Conservation (phyloP, 2,329 filamentous ascomycete species). For the Paracoccidioides lutzii region DNA sequence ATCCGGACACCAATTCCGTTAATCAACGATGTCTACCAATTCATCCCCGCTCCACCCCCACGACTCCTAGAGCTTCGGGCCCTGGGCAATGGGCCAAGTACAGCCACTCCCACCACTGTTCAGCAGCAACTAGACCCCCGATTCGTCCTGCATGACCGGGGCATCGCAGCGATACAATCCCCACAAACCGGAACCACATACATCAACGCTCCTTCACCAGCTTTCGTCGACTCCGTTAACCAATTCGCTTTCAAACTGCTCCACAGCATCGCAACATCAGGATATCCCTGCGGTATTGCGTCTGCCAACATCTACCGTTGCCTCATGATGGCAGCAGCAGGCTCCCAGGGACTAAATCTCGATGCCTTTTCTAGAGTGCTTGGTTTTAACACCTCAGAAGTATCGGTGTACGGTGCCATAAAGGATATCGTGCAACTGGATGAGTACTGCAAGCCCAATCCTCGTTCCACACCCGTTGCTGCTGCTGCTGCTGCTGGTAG, state of each 20-base stretch:
- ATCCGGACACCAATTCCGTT: neutral
- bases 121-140: neutral
- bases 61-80: too few relatives aligned
- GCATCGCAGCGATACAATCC: neutral
- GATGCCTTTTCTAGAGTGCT: slow-evolving; percentile 2
- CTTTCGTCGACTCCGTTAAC: slow-evolving; percentile 4
- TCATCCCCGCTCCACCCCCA: neutral
- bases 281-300: neutral
- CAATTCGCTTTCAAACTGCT: slow-evolving; percentile 5
- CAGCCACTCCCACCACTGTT: neutral
- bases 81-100: neutral
- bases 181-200: neutral
- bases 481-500: neutral
- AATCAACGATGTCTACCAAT: neutral
- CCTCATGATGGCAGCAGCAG: slow-evolving; percentile 4
- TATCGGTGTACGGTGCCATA: neutral
- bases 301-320: slow-evolving; percentile 5
- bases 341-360: neutral
- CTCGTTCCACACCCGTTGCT: neutral
- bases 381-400: neutral
- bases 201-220: neutral
- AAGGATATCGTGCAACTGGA: neutral
- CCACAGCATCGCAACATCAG: neutral
- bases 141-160: neutral
- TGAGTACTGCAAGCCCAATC: slow-evolving; percentile 1